Evolutionary conservation across 257 asterid species (phyloP).

Genomic region (Lantana camara): DNA sequence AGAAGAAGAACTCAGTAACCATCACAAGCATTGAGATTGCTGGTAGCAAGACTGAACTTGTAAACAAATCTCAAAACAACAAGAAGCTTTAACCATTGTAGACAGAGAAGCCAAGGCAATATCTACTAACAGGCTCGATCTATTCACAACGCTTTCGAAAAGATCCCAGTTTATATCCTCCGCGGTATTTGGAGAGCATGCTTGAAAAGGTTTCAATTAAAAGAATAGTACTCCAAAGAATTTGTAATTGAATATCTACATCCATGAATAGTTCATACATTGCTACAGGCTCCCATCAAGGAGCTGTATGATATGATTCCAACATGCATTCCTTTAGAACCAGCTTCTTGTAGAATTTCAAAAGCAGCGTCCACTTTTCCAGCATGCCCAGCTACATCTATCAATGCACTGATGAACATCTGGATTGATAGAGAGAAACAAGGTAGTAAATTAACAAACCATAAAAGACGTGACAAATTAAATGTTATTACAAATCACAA

Average conservation of each 20-base stretch:
- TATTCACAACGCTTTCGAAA: not conserved
- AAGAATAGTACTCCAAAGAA: constrained; percentile 15
- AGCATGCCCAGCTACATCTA: constrained; percentile 98
- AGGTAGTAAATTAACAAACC: constrained; percentile 20
- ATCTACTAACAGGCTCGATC: no score
- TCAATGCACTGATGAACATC: constrained; percentile 94
- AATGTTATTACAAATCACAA: not conserved
- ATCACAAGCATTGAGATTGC: constrained; percentile 20
- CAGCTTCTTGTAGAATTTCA: constrained; percentile 79
- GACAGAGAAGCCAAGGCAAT: constrained; percentile 5
- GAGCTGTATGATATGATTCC: constrained; percentile 92
- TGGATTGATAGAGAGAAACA: constrained; percentile 38
- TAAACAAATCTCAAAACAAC: constrained; percentile 15
- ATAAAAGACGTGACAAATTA: not conserved
- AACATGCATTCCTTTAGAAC: constrained; percentile 69
- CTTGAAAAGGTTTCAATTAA: constrained; percentile 7
- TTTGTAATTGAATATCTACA: not conserved
- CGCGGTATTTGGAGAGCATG: constrained; percentile 13
- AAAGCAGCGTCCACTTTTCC: constrained; percentile 92
- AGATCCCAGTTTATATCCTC: constrained; percentile 19
- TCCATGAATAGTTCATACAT: constrained; percentile 48
- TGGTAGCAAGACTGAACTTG: constrained; percentile 3
- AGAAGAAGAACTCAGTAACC: constrained; percentile 8
- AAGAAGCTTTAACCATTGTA: constrained; percentile 9
- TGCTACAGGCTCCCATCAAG: constrained; percentile 99